A percentile compares a stretch with the other conserved stretches of the same genome.
Evolutionary conservation across 2,329 filamentous ascomycete species (phyloP).

Genomic region (Monosporascus sp.): DNA sequence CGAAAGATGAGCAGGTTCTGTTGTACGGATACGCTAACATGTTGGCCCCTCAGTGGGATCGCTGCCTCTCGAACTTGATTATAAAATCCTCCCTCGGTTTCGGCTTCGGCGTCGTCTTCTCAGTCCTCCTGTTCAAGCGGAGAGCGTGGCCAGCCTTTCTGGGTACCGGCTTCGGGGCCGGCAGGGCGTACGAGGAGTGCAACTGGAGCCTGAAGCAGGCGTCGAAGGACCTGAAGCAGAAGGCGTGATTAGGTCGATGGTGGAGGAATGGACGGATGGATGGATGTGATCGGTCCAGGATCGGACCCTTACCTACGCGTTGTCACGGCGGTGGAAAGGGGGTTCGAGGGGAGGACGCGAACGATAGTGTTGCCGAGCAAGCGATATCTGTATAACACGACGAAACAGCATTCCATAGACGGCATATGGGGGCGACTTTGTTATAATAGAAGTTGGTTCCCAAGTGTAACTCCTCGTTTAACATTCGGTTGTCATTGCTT

Average conservation of each 20-base stretch:
- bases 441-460: not conserved
- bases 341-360: not conserved
- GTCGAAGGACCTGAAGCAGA: conserved; percentile 51
- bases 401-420: not conserved
- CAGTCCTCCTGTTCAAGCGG: conserved; percentile 95
- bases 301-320: too few relatives aligned
- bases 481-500: not conserved
- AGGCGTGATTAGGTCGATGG: conserved; percentile 27
- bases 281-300: not conserved
- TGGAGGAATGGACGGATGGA: not conserved
- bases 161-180: conserved; percentile 90
- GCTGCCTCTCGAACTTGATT: conserved; percentile 93
- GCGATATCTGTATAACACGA: conserved; percentile 1
- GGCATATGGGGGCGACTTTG: not conserved
- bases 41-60: conserved; percentile 72
- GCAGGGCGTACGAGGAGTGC: conserved; percentile 96
- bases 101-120: conserved; percentile 97
- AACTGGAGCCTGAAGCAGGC: conserved; percentile 71
- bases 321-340: too few relatives aligned
- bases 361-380: not conserved
- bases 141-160: conserved; percentile 96
- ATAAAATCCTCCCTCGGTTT: conserved; percentile 95
- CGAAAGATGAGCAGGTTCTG: not conserved
- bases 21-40: conserved; percentile 9
- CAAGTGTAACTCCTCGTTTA: not conserved